phyloP scores from a whole-genome alignment of 352 stramenopile species.

The Globisporangium paroecandrum region DNA sequence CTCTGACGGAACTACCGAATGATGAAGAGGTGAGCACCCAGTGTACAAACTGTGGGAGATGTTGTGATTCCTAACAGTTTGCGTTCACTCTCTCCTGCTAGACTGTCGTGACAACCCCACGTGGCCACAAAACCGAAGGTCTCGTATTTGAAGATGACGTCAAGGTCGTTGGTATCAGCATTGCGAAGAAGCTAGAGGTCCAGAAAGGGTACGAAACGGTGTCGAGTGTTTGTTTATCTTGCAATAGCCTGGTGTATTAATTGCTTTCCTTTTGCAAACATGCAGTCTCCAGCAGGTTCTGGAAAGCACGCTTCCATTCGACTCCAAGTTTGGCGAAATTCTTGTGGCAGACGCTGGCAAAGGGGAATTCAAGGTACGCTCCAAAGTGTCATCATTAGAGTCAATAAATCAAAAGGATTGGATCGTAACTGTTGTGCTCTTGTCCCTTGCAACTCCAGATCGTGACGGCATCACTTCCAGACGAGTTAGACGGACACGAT shows the following conservation, averaged over 20 bases:
- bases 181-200: slow-evolving; percentile 44
- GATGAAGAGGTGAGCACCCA: slow-evolving; percentile 56
- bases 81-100: slow-evolving; percentile 16
- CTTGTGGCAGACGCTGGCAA: slow-evolving; percentile 47
- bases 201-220: slow-evolving; percentile 36
- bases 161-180: slow-evolving; percentile 70
- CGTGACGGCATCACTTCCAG: slow-evolving; percentile 45
- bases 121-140: slow-evolving; percentile 67
- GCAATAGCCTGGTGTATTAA: background rate
- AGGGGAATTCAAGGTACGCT: slow-evolving; percentile 38
- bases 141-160: slow-evolving; percentile 76
- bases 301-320: slow-evolving; percentile 55
- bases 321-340: slow-evolving; percentile 58
- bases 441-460: slow-evolving; percentile 22
- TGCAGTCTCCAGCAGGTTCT: slow-evolving; percentile 52
- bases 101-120: slow-evolving; percentile 72
- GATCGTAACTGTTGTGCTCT: background rate
- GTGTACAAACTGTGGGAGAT: background rate
- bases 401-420: background rate
- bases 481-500: slow-evolving; percentile 62
- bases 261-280: background rate
- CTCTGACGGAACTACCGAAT: slow-evolving; percentile 75
- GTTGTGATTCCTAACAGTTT: background rate
- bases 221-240: background rate
- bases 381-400: background rate